Conservation (phyloP, 306 rosid species). For the apple (Malus domestica) region ASM211411v1 NC_041794.1:21767501-21768000, state of each 20-base stretch:
- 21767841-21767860: no score
- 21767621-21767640: conserved; percentile 57
- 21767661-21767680: conserved; percentile 43
- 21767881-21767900: no score
- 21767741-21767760: background rate
- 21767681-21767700: conserved; percentile 42
- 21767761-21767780: conserved; percentile 20
- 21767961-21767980: background rate
- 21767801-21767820: conserved; percentile 87
- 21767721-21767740: background rate
- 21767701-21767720: background rate
- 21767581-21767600: background rate
- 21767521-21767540: conserved; percentile 61
- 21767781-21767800: conserved; percentile 61
- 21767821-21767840: conserved; percentile 64
- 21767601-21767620: conserved; percentile 50
- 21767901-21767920: no score
- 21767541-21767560: no score
- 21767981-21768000: background rate
- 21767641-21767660: conserved; percentile 83
- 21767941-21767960: no score
- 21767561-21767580: background rate
- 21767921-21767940: no score
- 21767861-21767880: no score
- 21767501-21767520: conserved; percentile 42